Conservation (phyloP, 441 rosid genomes). For the Bocquillonia castaneifolia region DNA sequence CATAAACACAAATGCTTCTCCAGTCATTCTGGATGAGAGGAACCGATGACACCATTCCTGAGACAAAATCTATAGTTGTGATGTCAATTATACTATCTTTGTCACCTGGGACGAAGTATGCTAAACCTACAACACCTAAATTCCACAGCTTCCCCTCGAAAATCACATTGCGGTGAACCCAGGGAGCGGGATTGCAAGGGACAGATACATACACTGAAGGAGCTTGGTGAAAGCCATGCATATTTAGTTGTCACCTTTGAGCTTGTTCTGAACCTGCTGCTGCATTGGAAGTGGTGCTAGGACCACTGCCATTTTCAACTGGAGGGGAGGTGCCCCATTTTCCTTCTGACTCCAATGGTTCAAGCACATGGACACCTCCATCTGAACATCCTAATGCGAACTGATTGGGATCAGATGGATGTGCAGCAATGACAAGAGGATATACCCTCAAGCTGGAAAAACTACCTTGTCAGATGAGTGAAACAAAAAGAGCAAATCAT, state of each 20-base stretch:
- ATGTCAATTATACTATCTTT: conserved; percentile 17
- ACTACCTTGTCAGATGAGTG: conserved; percentile 12
- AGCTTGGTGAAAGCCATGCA: conserved; percentile 19
- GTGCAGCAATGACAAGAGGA: conserved; percentile 79
- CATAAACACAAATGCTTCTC: conserved; percentile 15
- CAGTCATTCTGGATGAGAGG: conserved; percentile 10
- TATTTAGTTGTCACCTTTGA: conserved; percentile 38
- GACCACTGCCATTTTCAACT: conserved; percentile 51
- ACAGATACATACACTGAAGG: conserved; percentile 18
- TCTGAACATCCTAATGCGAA: conserved; percentile 75
- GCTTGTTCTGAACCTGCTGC: conserved; percentile 49
- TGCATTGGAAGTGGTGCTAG: conserved; percentile 36
- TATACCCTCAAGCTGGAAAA: conserved; percentile 57
- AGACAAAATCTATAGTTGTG: conserved; percentile 1
- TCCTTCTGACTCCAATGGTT: conserved; percentile 67
- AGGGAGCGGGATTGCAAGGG: conserved; percentile 31
- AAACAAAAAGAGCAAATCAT: background rate
- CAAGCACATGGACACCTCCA: conserved; percentile 64
- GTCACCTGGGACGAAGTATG: conserved; percentile 16
- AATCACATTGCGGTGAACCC: conserved; percentile 27
- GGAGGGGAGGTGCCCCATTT: conserved; percentile 78
- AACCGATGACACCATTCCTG: conserved; percentile 19
- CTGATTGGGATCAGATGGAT: conserved; percentile 69
- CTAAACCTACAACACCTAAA: conserved; percentile 23
- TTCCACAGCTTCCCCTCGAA: conserved; percentile 36